A percentile compares a stretch with the other conserved stretches of the same genome.
These are phyloP conservation scores for Boletus albobrunnescens DNA, from an alignment of 1,284 basidiomycete species.

Conservation along the genomic window DNA sequence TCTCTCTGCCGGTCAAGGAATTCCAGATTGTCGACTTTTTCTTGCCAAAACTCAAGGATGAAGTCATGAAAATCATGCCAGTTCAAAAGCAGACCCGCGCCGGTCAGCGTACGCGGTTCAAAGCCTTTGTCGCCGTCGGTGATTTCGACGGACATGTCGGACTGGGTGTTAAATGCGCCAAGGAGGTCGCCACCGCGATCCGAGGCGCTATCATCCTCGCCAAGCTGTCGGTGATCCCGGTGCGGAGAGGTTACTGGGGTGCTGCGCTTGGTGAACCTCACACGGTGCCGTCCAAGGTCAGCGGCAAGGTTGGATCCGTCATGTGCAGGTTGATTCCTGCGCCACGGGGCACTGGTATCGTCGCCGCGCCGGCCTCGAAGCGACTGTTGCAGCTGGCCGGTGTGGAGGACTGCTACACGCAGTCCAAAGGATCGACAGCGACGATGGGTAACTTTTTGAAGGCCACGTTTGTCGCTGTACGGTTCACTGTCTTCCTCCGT, in stretches of 20 bases:
- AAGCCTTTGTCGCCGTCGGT: constrained; percentile 99
- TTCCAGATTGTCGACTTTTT: constrained; percentile 98
- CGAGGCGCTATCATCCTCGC: constrained; percentile 98
- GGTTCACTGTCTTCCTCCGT: constrained; percentile 30
- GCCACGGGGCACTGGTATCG: constrained; percentile 98
- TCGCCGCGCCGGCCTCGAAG: constrained; percentile 97
- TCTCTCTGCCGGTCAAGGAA: constrained; percentile 99
- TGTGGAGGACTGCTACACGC: constrained; percentile 94
- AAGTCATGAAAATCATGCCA: constrained; percentile 99
- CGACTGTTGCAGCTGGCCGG: constrained; percentile 96
- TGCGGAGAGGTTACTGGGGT: constrained; percentile 99
- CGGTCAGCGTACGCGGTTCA: constrained; percentile 99
- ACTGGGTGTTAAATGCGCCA: constrained; percentile 99
- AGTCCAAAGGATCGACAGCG: constrained; percentile 96
- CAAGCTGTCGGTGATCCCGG: constrained; percentile 93
- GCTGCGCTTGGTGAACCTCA: constrained; percentile 97
- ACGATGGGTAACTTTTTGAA: constrained; percentile 99
- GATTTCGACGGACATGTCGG: constrained; percentile 99
- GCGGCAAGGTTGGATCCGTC: constrained; percentile 98
- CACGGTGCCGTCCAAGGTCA: constrained; percentile 98
- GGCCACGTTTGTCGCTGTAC: constrained; percentile 92
- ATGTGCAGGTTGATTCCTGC: constrained; percentile 99
- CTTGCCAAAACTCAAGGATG: constrained; percentile 97
- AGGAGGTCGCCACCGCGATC: constrained; percentile 99
- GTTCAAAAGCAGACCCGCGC: constrained; percentile 99